These are phyloP conservation scores for Hsuehochloa calcarea DNA, from an alignment of 176 grass and related monocot genomes.

Conservation along the genomic window DNA sequence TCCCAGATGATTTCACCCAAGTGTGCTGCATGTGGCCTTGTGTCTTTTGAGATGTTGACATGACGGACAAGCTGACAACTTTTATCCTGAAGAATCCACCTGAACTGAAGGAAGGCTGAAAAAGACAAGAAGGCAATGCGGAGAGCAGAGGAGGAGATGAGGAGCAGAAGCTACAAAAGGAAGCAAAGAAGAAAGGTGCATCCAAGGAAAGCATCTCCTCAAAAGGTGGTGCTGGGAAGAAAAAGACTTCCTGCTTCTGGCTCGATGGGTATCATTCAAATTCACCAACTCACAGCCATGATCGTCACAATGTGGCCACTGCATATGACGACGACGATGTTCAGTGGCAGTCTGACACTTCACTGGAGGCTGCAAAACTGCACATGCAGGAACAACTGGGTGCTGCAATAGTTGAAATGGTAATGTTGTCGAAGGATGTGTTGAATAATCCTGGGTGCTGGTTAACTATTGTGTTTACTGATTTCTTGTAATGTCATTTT, in stretches of 20 bases:
- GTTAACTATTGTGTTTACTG: too few relatives aligned
- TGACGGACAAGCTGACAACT: slow-evolving; percentile 63
- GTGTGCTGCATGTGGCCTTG: slow-evolving; percentile 77
- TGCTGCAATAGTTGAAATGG: slow-evolving; percentile 80
- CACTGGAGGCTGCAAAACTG: slow-evolving; percentile 63
- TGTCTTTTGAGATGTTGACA: slow-evolving; percentile 70
- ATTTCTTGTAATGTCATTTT: too few relatives aligned
- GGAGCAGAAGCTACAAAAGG: slow-evolving; percentile 63
- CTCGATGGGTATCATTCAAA: slow-evolving; percentile 65
- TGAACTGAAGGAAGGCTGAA: slow-evolving; percentile 63
- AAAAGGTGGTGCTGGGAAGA: slow-evolving; percentile 31
- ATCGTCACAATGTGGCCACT: slow-evolving; percentile 37
- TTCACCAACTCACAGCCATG: slow-evolving; percentile 45
- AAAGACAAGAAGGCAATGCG: slow-evolving; percentile 82
- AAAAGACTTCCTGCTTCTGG: slow-evolving; percentile 33
- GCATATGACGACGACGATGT: slow-evolving; percentile 52
- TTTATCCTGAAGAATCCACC: slow-evolving; percentile 73
- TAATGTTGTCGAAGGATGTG: slow-evolving; percentile 45
- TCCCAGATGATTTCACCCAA: slow-evolving; percentile 66
- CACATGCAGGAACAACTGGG: slow-evolving; percentile 75
- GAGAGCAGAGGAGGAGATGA: slow-evolving; percentile 90
- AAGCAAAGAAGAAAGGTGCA: slow-evolving; percentile 50
- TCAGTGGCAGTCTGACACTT: slow-evolving; percentile 83
- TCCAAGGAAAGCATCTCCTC: slow-evolving; percentile 31
- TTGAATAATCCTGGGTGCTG: too few relatives aligned